Percentiles rank a stretch among this genome's conserved stretches.
phyloP scores from a whole-genome alignment of 495 filamentous ascomycete species.

The Penicillium bovifimosum region DNA sequence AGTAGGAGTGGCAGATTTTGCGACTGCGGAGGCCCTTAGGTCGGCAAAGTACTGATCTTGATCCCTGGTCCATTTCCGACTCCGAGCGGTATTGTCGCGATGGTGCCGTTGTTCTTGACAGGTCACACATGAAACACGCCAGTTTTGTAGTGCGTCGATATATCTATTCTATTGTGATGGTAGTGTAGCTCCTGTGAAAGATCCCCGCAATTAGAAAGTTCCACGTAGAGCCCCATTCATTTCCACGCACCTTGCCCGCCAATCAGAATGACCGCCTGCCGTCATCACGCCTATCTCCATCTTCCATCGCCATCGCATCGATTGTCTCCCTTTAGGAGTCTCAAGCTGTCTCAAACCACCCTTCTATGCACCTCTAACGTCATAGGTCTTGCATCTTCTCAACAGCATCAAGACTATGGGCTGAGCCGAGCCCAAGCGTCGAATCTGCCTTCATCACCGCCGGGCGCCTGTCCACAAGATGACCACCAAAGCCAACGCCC shows the following conservation, averaged over 20 bases:
- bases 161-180: not conserved
- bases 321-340: not conserved
- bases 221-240: not conserved
- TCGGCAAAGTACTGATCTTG: too few relatives aligned
- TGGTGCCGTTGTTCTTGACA: too few relatives aligned
- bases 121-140: not conserved
- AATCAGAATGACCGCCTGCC: conserved; percentile 7
- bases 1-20: too few relatives aligned
- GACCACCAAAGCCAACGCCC: conserved; percentile 11
- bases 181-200: not conserved
- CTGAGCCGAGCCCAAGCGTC: not conserved
- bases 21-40: too few relatives aligned
- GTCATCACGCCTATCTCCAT: conserved; percentile 16
- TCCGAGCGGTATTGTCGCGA: too few relatives aligned
- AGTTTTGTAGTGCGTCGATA: not conserved
- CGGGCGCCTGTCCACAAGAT: conserved; percentile 13
- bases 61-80: too few relatives aligned
- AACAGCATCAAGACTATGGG: not conserved
- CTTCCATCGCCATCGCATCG: conserved; percentile 4
- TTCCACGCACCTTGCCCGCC: conserved; percentile 14
- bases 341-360: not conserved
- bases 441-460: not conserved
- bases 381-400: not conserved
- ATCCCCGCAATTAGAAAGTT: not conserved
- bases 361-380: not conserved